Evolutionary conservation across 2,329 filamentous ascomycete species (phyloP), one percentile per base, ranked within the genome.

Genomic region (Colletotrichum neosansevieriae): DNA sequence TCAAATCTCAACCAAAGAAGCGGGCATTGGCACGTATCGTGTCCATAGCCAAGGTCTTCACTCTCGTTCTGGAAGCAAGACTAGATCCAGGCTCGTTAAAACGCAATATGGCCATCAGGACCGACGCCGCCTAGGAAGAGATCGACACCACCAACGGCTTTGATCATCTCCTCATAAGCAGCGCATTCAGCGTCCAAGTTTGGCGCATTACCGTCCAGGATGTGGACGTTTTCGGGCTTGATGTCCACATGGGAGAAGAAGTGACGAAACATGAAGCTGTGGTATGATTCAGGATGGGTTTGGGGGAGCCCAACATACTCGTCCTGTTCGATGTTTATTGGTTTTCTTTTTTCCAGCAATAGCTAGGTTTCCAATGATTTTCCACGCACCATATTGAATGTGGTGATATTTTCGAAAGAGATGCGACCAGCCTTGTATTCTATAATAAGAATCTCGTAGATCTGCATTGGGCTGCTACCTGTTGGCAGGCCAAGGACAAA

Each of bases 51-150:
- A 94, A 82, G 1, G 91, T 93, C 85, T 94, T 94, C 73, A 94
- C 90, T 59, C 92, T 84, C 2, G 92, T 94, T 47, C 90, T 85
- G 61, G 89, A 92, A 70, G 84, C 85, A 57, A 94, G 81, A 60
- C 89, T 92, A 6, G 90, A 92, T 11, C 91, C 92, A 5, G 92
- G 92, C 80, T 94, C 92, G 79, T 94, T 94, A 84, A 94, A 94
- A 94, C 13, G 92, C 92, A 71, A 94, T 92, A 79, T 94, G 92
- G 12, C 92, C 92, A 75, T 94, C 92, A 21, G 91, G 88, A 34
- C 92, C 92, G 53, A 94, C 92, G 21, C 92, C 92, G 21, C 91
- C 92, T 2, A 94, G 83, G 78, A 94, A 94, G 6, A 94, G 84
- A 76, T 94, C 91, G 71, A 94, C 93, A 56, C 92, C 92, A 57